Evolutionary conservation across 2,329 filamentous ascomycete genomes (phyloP), one percentile per base, ranked within the genome.

Genomic region (Thielaviopsis euricoi): DNA sequence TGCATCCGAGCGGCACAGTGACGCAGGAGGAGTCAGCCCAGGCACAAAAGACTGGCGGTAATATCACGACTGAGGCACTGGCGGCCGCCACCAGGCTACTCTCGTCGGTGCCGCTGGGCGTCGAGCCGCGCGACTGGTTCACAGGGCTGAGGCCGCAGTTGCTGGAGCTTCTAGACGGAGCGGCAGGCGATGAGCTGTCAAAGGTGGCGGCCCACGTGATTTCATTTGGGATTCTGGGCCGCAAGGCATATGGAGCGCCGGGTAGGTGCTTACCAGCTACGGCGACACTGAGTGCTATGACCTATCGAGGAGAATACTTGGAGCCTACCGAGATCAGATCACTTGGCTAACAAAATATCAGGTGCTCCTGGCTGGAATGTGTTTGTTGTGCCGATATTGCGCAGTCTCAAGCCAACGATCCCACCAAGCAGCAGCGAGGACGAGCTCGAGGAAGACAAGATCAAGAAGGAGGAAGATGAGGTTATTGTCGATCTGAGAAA

Each of bases 31-130:
- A 75, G 57, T 69, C 70, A 1, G 67, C 70, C 2, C 64, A 65
- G 3, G 71, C 76, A 1, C 77, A 79, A 63, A 81, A 78, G 56
- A 71, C 76, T 65, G 80, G 81, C 1, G 77, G 82, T 4, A 78
- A 77, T 49, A 83, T 88, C 58, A 84, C 85, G 0, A 77, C 84
- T 33, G 83, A 88, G 65, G 83, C 83, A 1, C 71, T 87, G 40
- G 77, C 77, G 26, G 76, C 86, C 64, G 81, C 80, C 3, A 78
- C 81, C 1, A 77, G 74, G 57, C 70, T 87, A 17, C 68, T 88
- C 0, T 80, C 81, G 0, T 75, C 76, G 1, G 79, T 82, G 0
- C 83, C 85, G 0, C 68, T 70, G 1, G 72, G 71, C 0, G 75
- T 83, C 63, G 65, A 70, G 2, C 70, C 80, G 0, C 73, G 81